These are phyloP conservation scores for Begonia peltatifolia DNA, from an alignment of 306 rosid species.

Conservation along the genomic window DNA sequence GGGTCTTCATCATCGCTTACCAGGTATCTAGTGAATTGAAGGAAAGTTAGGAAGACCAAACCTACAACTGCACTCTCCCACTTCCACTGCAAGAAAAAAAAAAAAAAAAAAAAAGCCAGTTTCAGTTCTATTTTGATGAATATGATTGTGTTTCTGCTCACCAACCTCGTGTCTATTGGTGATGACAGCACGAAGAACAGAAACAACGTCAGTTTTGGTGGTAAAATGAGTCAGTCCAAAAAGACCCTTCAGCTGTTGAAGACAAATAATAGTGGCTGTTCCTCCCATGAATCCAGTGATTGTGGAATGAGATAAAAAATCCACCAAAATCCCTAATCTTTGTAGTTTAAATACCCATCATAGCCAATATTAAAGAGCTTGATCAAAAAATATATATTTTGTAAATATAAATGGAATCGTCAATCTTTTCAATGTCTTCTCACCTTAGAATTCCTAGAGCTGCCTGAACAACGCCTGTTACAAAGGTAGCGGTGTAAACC, in stretches of 20 bases:
- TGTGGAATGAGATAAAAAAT: constrained; percentile 85
- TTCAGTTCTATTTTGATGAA: too few relatives aligned
- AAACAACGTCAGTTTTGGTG: constrained; percentile 30
- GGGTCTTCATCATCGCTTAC: constrained; percentile 16
- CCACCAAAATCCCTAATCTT: constrained; percentile 78
- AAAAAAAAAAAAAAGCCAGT: not conserved
- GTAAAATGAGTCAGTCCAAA: constrained; percentile 55
- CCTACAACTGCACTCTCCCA: constrained; percentile 70
- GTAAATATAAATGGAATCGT: too few relatives aligned
- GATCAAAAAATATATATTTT: too few relatives aligned
- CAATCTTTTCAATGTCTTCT: not conserved
- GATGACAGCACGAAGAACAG: constrained; percentile 27
- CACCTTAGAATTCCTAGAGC: constrained; percentile 60
- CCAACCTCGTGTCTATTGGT: constrained; percentile 32
- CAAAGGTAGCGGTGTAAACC: constrained; percentile 46
- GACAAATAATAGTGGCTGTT: constrained; percentile 48
- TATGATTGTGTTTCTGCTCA: not conserved
- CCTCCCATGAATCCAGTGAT: constrained; percentile 88
- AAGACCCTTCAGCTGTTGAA: constrained; percentile 62
- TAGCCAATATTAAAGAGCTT: too few relatives aligned
- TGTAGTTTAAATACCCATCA: constrained; percentile 2
- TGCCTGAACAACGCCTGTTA: constrained; percentile 53
- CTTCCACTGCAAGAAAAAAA: constrained; percentile 34
- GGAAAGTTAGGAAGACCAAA: constrained; percentile 27
- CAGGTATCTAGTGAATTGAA: constrained; percentile 33